Percentiles rank a stretch among this genome's conserved stretches.
Evolutionary conservation across 2,329 filamentous ascomycete genomes (phyloP).

Genomic region (Ceratocystis papillata): DNA sequence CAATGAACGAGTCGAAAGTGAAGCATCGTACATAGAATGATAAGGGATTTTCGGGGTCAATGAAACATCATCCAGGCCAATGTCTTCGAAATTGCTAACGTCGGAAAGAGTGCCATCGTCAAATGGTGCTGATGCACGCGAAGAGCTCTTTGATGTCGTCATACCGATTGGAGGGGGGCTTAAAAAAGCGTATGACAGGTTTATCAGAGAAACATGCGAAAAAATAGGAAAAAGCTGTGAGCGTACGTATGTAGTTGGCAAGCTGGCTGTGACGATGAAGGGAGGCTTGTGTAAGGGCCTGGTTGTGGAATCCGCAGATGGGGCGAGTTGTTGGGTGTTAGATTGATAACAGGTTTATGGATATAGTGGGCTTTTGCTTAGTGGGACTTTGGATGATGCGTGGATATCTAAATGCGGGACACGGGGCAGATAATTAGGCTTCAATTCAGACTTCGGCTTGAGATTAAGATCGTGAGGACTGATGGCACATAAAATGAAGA

Average conservation of each 20-base stretch:
- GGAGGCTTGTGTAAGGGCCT: not conserved
- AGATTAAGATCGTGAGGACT: not conserved
- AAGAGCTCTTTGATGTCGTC: constrained; percentile 74
- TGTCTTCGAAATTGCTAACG: constrained; percentile 82
- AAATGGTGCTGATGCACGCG: constrained; percentile 67
- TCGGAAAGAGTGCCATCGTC: constrained; percentile 65
- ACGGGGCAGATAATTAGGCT: not conserved
- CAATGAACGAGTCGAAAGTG: constrained; percentile 29
- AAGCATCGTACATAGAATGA: constrained; percentile 25
- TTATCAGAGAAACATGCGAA: constrained; percentile 8
- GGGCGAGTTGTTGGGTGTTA: not conserved
- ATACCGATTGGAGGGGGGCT: constrained; percentile 42
- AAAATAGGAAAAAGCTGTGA: not conserved
- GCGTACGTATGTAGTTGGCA: not conserved
- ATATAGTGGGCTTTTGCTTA: not conserved
- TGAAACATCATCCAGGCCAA: constrained; percentile 62
- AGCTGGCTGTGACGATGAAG: not conserved
- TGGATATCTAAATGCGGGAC: not conserved
- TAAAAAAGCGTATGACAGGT: not conserved
- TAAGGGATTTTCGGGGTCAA: constrained; percentile 27
- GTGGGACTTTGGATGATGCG: not conserved
- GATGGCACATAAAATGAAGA: not conserved
- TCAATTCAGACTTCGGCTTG: not conserved
- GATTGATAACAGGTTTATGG: not conserved
- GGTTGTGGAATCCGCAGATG: not conserved